Percentiles rank a stretch among this genome's conserved stretches.
These are phyloP conservation scores for Chrysopogon serrulatus DNA, from an alignment of 176 grass and related monocot genomes.

Conservation along the genomic window DNA sequence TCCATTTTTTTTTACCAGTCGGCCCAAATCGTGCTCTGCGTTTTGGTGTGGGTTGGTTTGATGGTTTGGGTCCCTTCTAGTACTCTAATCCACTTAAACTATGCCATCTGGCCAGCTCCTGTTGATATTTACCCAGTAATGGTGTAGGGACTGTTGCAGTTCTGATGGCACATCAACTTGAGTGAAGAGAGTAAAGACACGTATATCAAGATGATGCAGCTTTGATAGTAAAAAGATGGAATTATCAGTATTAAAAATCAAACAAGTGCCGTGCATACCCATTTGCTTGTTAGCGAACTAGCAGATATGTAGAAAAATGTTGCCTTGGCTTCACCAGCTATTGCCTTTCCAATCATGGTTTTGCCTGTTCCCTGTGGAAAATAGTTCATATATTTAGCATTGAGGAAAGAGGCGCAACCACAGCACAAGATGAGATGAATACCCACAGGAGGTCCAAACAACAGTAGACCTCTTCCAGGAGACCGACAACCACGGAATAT, in stretches of 20 bases:
- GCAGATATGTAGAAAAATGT: conserved; percentile 99
- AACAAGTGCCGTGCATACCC: conserved; percentile 52
- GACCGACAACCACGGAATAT: conserved; percentile 93
- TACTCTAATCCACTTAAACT: not conserved
- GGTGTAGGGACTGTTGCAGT: not conserved
- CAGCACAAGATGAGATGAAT: conserved; percentile 20
- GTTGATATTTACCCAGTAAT: not conserved
- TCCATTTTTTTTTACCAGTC: no score
- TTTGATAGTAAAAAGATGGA: conserved; percentile 12
- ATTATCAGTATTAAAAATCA: conserved; percentile 29
- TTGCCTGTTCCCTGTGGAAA: conserved; percentile 84
- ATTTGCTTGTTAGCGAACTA: conserved; percentile 98
- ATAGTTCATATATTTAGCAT: not conserved
- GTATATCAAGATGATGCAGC: conserved; percentile 8
- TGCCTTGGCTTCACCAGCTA: conserved; percentile 97
- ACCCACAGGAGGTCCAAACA: conserved; percentile 97
- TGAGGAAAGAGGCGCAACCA: not conserved
- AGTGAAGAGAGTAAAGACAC: conserved; percentile 9
- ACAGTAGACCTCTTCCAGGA: conserved; percentile 88
- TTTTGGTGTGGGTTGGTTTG: no score
- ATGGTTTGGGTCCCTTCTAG: not conserved
- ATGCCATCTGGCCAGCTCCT: not conserved
- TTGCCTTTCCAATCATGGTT: conserved; percentile 99
- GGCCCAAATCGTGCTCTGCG: no score
- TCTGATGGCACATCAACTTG: not conserved